A percentile compares a stretch with the other conserved stretches of the same genome.
These are phyloP conservation scores for Brettanomyces bruxellensis DNA, from an alignment of 805 yeast genomes.

Conservation along the genomic window DNA sequence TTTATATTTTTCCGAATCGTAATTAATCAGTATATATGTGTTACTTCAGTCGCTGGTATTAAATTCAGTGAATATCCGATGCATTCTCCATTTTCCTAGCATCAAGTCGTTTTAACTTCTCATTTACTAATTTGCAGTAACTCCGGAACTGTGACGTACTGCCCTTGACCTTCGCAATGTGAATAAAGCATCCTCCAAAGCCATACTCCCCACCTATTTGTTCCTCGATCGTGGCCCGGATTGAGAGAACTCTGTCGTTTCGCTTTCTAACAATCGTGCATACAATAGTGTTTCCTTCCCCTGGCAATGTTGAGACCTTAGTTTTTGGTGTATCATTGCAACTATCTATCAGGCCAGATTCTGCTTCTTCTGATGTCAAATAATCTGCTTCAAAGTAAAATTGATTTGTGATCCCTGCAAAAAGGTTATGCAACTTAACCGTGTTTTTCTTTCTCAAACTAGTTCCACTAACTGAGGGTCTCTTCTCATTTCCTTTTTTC, in stretches of 20 bases:
- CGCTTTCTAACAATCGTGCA: conserved; percentile 8
- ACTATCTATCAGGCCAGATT: conserved; percentile 1
- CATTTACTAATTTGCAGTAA: conserved; percentile 14
- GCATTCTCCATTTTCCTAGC: background rate
- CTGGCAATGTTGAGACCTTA: background rate
- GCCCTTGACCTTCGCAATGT: conserved; percentile 15
- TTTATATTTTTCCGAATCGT: no score
- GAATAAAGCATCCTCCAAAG: conserved; percentile 24
- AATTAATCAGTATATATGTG: no score
- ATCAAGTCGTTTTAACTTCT: conserved; percentile 6
- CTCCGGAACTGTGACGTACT: conserved; percentile 9
- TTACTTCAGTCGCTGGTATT: no score
- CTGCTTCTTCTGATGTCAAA: conserved; percentile 6
- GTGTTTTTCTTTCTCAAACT: background rate
- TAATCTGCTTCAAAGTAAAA: conserved; percentile 12
- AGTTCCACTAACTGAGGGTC: background rate
- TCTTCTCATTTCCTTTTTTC: conserved; percentile 2
- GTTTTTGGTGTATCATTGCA: background rate
- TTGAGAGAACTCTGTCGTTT: conserved; percentile 5
- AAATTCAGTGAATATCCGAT: no score
- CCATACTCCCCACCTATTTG: conserved; percentile 24
- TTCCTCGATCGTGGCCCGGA: conserved; percentile 17
- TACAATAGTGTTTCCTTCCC: conserved; percentile 1
- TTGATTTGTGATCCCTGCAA: conserved; percentile 2
- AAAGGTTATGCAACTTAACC: background rate